A percentile compares a stretch with the other conserved stretches of the same genome.
Conservation (phyloP, 176 grass and related monocot species). For the Lolium rigidum region DNA sequence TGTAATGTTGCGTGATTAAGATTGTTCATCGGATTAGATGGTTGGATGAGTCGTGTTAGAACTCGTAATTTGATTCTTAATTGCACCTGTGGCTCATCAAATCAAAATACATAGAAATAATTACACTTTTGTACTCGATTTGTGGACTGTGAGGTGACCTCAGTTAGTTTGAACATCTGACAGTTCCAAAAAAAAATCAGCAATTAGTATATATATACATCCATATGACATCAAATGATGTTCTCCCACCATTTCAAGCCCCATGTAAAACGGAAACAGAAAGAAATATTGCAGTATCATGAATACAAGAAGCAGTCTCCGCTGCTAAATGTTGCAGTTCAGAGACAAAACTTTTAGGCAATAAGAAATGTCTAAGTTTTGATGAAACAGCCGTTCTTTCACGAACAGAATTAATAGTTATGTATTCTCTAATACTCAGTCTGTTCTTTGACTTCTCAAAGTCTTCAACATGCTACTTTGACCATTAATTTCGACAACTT, state of each 20-base stretch:
- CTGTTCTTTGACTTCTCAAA: neutral
- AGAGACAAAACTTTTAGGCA: neutral
- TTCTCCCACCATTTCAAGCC: neutral
- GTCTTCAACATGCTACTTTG: neutral
- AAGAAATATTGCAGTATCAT: neutral
- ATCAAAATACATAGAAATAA: neutral
- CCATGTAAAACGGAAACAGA: neutral
- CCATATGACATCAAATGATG: neutral
- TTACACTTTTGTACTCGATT: neutral
- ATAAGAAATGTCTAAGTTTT: neutral
- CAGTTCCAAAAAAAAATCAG: neutral
- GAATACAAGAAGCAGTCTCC: neutral
- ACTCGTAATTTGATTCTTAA: neutral
- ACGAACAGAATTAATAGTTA: neutral
- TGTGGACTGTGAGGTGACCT: neutral
- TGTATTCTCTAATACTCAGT: neutral
- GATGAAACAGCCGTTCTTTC: neutral
- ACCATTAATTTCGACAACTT: neutral
- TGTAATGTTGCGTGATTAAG: conserved; percentile 9
- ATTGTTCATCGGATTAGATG: neutral
- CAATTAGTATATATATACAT: neutral
- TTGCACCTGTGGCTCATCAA: neutral
- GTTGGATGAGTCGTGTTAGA: neutral
- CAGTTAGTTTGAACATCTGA: neutral
- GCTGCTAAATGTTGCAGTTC: neutral